phyloP scores from a whole-genome alignment of 176 grass and related monocot species.

The Triticum turgidum region DNA sequence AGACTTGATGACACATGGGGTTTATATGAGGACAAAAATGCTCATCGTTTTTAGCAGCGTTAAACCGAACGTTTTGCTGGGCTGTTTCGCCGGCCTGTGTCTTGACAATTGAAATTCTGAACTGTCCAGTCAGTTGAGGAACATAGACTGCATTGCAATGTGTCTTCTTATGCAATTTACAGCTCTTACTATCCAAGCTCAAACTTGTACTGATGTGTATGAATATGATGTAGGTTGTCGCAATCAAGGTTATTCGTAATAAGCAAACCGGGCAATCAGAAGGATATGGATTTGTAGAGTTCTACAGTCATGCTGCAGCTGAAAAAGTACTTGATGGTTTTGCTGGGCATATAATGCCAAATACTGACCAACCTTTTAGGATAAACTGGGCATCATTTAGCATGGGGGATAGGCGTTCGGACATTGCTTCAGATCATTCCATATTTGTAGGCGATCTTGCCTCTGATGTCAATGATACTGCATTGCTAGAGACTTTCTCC shows the following conservation, averaged over 20 bases:
- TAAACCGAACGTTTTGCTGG: too few species aligned
- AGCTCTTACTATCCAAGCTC: neutral
- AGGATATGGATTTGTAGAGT: conserved; percentile 96
- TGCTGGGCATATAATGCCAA: conserved; percentile 90
- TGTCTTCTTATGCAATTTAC: neutral
- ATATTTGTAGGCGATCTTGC: conserved; percentile 99
- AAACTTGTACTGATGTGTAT: conserved; percentile 16
- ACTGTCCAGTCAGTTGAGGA: neutral
- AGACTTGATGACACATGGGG: neutral
- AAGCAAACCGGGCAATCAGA: conserved; percentile 90
- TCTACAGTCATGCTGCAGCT: conserved; percentile 77
- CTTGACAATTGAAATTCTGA: neutral
- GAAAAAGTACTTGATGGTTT: conserved; percentile 86
- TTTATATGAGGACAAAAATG: neutral
- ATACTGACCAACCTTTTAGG: conserved; percentile 91
- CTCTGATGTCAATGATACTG: conserved; percentile 83
- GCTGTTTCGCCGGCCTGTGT: neutral
- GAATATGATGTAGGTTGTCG: conserved; percentile 38
- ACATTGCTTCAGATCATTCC: conserved; percentile 81
- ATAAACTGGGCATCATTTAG: conserved; percentile 99
- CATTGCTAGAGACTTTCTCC: conserved; percentile 77
- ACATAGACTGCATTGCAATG: neutral
- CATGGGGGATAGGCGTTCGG: conserved; percentile 82
- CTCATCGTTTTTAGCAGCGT: neutral
- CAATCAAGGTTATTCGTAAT: conserved; percentile 92